Evolutionary conservation across 106 monocot species (phyloP).

Genomic region (Allium sativum): DNA sequence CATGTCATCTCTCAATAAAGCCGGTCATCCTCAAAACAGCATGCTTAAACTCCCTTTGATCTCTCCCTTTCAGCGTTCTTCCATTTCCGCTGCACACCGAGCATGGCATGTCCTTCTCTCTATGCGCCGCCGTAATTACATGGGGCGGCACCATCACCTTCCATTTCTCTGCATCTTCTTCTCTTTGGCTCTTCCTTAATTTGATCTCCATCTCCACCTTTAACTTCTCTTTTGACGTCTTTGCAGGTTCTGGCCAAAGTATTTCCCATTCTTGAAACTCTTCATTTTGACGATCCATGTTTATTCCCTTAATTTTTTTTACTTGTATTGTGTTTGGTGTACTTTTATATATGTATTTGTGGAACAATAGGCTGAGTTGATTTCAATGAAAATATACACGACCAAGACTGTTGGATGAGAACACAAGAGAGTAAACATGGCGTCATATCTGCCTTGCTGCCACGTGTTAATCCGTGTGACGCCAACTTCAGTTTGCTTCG

Average conservation of each 20-base stretch:
- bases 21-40: slow-evolving; percentile 41
- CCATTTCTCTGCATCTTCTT: not conserved
- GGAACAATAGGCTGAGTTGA: not conserved
- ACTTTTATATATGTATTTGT: too few species aligned
- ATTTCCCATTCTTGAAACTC: not conserved
- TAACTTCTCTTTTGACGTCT: not conserved
- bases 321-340: too few species aligned
- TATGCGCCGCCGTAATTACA: slow-evolving; percentile 19
- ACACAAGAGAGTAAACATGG: not conserved
- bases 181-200: not conserved
- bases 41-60: slow-evolving; percentile 30
- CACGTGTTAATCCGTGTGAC: too few species aligned
- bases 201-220: not conserved
- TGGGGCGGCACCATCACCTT: slow-evolving; percentile 21
- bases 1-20: slow-evolving; percentile 20
- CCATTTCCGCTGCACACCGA: slow-evolving; percentile 37
- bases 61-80: slow-evolving; percentile 43
- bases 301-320: not conserved
- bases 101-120: slow-evolving; percentile 14
- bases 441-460: not conserved
- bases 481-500: too few species aligned
- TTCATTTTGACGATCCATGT: not conserved
- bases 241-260: not conserved
- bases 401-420: not conserved
- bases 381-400: not conserved